phyloP scores from a whole-genome alignment of 2,329 filamentous ascomycete species.

The Fusarium acutatum region DNA sequence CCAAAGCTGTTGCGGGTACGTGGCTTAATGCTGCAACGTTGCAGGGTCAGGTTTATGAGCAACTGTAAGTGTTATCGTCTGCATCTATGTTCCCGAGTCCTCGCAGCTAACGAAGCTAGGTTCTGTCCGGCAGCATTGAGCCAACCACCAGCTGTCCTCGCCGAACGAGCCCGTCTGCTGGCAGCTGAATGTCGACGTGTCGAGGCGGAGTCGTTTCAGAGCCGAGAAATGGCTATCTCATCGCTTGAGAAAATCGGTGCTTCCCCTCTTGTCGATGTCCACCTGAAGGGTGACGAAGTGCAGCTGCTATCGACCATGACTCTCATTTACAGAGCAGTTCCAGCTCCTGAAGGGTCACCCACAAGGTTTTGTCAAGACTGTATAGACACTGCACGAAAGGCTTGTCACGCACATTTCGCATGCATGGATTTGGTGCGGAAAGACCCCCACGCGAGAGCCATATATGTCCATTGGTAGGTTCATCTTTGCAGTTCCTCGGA shows the following conservation, averaged over 20 bases:
- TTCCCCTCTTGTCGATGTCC: constrained; percentile 53
- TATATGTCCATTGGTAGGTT: constrained; percentile 62
- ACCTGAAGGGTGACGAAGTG: constrained; percentile 58
- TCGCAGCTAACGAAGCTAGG: constrained; percentile 34
- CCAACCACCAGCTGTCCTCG: constrained; percentile 51
- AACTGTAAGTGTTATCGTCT: constrained; percentile 44
- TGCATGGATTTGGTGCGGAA: constrained; percentile 55
- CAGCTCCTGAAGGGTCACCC: constrained; percentile 52
- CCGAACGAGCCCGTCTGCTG: constrained; percentile 50
- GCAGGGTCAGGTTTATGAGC: constrained; percentile 67
- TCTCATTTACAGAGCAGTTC: constrained; percentile 62
- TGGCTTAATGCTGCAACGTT: constrained; percentile 67
- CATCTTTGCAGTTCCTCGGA: background rate
- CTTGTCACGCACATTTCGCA: constrained; percentile 55
- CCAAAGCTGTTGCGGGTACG: constrained; percentile 53
- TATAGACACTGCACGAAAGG: constrained; percentile 58
- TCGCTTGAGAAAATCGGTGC: constrained; percentile 51
- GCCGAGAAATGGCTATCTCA: constrained; percentile 47
- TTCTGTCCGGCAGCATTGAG: constrained; percentile 61
- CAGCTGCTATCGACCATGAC: constrained; percentile 58
- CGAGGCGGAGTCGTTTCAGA: constrained; percentile 48
- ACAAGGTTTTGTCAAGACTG: constrained; percentile 60
- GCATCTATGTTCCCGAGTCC: background rate
- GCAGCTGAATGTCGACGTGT: constrained; percentile 50
- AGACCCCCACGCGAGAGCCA: constrained; percentile 52